Conservation (phyloP, 352 stramenopile genomes). For the Pythium inflatum region DNA sequence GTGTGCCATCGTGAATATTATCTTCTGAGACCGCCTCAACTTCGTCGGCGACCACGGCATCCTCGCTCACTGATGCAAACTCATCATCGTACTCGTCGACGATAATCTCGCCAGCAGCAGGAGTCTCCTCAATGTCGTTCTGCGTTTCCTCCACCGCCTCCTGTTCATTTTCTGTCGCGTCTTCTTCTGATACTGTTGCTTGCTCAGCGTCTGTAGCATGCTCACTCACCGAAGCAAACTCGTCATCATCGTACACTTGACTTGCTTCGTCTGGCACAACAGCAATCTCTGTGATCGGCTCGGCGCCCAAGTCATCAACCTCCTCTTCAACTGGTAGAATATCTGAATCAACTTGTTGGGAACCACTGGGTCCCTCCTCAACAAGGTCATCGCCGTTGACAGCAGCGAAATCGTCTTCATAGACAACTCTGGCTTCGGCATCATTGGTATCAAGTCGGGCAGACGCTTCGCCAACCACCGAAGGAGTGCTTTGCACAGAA, state of each 20-base stretch:
- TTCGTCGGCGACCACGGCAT: not conserved
- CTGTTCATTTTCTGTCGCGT: not conserved
- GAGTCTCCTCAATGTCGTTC: not conserved
- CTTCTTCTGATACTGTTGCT: not conserved
- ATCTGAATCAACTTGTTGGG: not conserved
- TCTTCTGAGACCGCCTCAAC: not conserved
- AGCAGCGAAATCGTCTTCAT: constrained; percentile 35
- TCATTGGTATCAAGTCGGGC: not conserved
- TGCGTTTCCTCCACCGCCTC: not conserved
- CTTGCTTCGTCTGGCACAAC: not conserved
- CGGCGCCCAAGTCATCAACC: too few species aligned
- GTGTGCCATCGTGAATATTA: not conserved
- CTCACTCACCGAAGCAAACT: constrained; percentile 43
- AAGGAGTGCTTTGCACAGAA: constrained; percentile 13
- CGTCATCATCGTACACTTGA: constrained; percentile 34
- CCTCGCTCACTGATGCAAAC: constrained; percentile 17
- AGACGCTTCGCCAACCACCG: not conserved
- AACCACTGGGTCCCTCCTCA: not conserved
- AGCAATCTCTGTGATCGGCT: not conserved
- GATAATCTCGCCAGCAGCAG: not conserved
- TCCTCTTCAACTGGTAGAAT: not conserved
- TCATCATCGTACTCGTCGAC: constrained; percentile 25
- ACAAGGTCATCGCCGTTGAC: constrained; percentile 17
- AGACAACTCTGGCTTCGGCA: not conserved
- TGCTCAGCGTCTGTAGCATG: not conserved